Evolutionary conservation across 306 rosid genomes (phyloP).

Genomic region (Prunus salicina): DNA sequence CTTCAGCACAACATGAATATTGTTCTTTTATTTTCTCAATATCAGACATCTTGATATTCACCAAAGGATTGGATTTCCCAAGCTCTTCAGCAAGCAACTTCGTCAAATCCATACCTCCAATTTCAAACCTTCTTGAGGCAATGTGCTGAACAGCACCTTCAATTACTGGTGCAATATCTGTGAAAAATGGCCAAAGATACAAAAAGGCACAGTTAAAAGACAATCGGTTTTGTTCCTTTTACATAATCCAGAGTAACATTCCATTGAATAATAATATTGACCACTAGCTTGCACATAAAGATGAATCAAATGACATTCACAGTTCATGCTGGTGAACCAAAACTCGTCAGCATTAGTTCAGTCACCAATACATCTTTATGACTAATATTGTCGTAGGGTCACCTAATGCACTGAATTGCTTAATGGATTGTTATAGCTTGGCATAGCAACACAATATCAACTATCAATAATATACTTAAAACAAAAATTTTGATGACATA

Average conservation of each 20-base stretch:
- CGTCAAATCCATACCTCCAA: slow-evolving; percentile 89
- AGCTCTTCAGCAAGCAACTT: slow-evolving; percentile 85
- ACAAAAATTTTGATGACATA: too few relatives aligned
- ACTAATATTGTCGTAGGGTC: background rate
- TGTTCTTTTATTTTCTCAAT: slow-evolving; percentile 88
- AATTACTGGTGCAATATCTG: slow-evolving; percentile 96
- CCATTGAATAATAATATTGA: background rate
- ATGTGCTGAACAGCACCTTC: slow-evolving; percentile 99
- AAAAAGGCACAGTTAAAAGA: slow-evolving; percentile 9
- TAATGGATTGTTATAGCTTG: background rate
- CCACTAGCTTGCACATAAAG: background rate
- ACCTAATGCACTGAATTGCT: background rate
- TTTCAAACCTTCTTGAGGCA: slow-evolving; percentile 92
- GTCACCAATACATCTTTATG: background rate
- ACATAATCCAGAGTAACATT: slow-evolving; percentile 11
- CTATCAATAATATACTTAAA: background rate
- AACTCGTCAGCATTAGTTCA: background rate
- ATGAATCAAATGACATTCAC: background rate
- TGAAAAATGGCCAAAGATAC: slow-evolving; percentile 20
- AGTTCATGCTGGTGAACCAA: background rate
- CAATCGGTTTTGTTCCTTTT: slow-evolving; percentile 6
- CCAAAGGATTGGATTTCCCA: slow-evolving; percentile 70
- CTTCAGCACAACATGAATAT: slow-evolving; percentile 90
- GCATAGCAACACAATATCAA: background rate
- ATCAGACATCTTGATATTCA: slow-evolving; percentile 66